A percentile compares a stretch with the other conserved stretches of the same genome.
These are phyloP conservation scores for Aspergillus ibericus DNA, from an alignment of 2,329 filamentous ascomycete species.

Conservation along the genomic window DNA sequence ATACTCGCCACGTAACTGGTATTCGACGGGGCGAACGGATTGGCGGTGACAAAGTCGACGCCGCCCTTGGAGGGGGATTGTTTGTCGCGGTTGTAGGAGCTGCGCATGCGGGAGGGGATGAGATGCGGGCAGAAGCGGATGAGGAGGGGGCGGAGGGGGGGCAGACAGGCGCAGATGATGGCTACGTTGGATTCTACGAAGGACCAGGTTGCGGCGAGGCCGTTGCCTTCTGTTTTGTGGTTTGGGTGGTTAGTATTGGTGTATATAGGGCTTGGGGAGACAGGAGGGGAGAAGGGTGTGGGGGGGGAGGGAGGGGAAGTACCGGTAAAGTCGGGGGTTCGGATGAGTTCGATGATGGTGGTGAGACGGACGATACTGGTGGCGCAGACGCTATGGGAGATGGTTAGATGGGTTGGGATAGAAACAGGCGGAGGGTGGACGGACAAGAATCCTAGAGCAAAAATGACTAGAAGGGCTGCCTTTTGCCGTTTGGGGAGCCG, in stretches of 20 bases:
- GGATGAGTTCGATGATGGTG: slow-evolving; percentile 18
- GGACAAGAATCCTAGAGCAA: slow-evolving; percentile 32
- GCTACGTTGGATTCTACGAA: slow-evolving; percentile 32
- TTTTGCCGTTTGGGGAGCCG: slow-evolving; percentile 25
- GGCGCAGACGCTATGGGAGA: slow-evolving; percentile 25
- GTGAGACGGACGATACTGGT: slow-evolving; percentile 28
- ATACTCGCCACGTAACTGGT: slow-evolving; percentile 28
- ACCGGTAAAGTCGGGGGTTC: slow-evolving; percentile 22
- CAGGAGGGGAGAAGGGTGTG: no score
- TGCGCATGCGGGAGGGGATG: slow-evolving; percentile 19
- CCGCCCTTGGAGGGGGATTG: slow-evolving; percentile 5
- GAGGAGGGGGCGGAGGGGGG: slow-evolving; percentile 28
- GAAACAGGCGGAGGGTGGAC: slow-evolving; percentile 4
- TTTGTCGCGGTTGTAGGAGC: slow-evolving; percentile 16
- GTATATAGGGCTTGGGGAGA: no score
- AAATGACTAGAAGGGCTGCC: slow-evolving; percentile 26
- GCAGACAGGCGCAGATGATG: slow-evolving; percentile 34
- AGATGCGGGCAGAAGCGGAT: slow-evolving; percentile 25
- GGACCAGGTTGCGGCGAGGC: slow-evolving; percentile 31
- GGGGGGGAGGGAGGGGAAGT: not conserved
- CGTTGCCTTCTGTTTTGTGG: slow-evolving; percentile 22
- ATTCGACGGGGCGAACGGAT: slow-evolving; percentile 13
- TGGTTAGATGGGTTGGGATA: not conserved
- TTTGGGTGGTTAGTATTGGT: not conserved
- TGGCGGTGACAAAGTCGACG: not conserved